Evolutionary conservation across 768 basidiomycete genomes (phyloP), one percentile per base, ranked within the genome.

Genomic region (Mycena latifolia): DNA sequence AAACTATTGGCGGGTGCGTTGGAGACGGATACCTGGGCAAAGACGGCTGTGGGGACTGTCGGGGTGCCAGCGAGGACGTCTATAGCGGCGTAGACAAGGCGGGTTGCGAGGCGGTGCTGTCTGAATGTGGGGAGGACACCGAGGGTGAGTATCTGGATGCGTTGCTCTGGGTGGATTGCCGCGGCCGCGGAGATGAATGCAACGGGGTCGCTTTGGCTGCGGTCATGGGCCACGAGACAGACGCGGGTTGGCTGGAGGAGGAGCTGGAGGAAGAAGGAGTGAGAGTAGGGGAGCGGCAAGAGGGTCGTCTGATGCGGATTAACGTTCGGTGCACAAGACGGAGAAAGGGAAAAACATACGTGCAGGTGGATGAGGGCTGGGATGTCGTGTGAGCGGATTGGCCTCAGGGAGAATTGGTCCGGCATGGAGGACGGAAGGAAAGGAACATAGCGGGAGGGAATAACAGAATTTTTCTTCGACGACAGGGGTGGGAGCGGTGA

Each of bases 81-180:
- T 72, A 63, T 58, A 76, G 33, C 74, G 72, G 69, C 82, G 69
- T 51, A 56, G 0, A 80, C 74, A 31, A 76, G 73, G 31, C 73
- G 75, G 29, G 53, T 61, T 10, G 86, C 72, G 62, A 87, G 81
- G 22, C 75, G 79, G 35, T 78, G 79, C 15, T 83, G 75, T 64
- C 79, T 85, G 72, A 78, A 82, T 3, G 77, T 66, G 5, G 85
- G 85, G 46, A 81, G 78, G 18, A 87, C 84, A 35, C 86, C 85
- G 3, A 87, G 82, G 1, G 85, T 85, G 33, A 86, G 83, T 65
- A 87, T 82, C 71, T 86, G 82, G 24, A 87, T 72, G 65, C 77
- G 79, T 50, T 79, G 75, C 33, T 70, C 73, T 33, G 62, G 65
- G 47, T 72, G 78, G 24, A 78, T n/a, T n/a, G n/a, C 65, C 50